Conservation (phyloP, 495 filamentous ascomycete genomes). For the Cercophora newfieldiana region DNA sequence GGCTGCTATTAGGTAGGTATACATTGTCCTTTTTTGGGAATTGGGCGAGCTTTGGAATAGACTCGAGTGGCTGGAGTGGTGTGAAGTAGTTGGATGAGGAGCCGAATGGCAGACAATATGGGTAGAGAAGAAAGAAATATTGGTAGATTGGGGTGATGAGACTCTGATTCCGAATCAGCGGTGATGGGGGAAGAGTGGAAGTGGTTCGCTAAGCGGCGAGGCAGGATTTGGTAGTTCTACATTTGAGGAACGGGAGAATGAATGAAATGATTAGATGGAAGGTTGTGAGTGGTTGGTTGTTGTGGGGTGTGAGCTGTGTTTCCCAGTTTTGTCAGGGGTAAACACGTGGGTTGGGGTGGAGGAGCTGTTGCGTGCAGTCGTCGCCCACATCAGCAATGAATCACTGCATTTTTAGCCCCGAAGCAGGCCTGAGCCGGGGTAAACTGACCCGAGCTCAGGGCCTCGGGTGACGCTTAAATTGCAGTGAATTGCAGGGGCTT, state of each 20-base stretch:
- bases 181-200: too few species aligned
- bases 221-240: not conserved
- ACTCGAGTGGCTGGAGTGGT: not conserved
- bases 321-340: too few species aligned
- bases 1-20: too few species aligned
- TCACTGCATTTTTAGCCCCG: not conserved
- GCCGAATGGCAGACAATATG: not conserved
- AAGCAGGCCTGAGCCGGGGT: not conserved
- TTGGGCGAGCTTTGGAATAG: not conserved
- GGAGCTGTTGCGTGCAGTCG: too few species aligned
- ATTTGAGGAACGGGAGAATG: not conserved
- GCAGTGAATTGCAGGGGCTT: not conserved
- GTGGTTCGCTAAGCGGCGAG: not conserved
- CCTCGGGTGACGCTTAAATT: not conserved
- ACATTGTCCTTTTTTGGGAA: not conserved
- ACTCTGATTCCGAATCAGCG: too few species aligned
- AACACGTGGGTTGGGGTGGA: too few species aligned
- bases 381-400: too few species aligned
- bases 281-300: not conserved
- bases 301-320: not conserved
- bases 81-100: not conserved
- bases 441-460: not conserved
- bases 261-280: not conserved
- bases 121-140: not conserved
- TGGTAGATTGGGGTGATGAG: not conserved